A percentile compares a stretch with the other conserved stretches of the same genome.
Conservation (phyloP, 2,329 filamentous ascomycete genomes). For the Apiospora pterosperma region DNA sequence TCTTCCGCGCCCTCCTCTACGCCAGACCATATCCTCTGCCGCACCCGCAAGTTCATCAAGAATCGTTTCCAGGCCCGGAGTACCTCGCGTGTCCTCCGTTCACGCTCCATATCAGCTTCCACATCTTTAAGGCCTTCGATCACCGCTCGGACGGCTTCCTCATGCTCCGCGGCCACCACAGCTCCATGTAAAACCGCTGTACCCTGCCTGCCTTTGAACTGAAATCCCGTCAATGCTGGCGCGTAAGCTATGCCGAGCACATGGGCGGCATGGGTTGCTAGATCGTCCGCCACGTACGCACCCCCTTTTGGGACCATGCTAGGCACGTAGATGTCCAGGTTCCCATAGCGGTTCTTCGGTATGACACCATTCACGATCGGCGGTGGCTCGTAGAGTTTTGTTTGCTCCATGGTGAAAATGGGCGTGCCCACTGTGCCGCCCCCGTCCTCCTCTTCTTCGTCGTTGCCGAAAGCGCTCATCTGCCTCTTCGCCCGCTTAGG, state of each 20-base stretch:
- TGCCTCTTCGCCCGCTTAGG: constrained; percentile 40
- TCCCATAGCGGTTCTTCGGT: constrained; percentile 90
- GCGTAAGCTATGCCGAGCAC: constrained; percentile 80
- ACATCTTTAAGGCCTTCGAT: constrained; percentile 66
- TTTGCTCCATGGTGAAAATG: constrained; percentile 61
- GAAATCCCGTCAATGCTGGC: constrained; percentile 85
- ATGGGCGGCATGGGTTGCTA: constrained; percentile 69
- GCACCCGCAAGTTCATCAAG: constrained; percentile 72
- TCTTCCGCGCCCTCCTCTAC: constrained; percentile 46
- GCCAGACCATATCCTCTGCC: constrained; percentile 65
- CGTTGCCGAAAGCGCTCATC: constrained; percentile 33
- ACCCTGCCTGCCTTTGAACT: constrained; percentile 80
- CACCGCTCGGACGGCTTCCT: constrained; percentile 68
- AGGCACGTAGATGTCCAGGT: constrained; percentile 88
- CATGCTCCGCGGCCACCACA: constrained; percentile 69
- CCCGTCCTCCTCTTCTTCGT: constrained; percentile 32
- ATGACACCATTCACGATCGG: constrained; percentile 72
- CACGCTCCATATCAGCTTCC: constrained; percentile 59
- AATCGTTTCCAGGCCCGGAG: constrained; percentile 73
- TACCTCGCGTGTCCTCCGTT: constrained; percentile 58
- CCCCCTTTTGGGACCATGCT: constrained; percentile 87
- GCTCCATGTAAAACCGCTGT: constrained; percentile 79
- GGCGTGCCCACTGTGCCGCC: constrained; percentile 50
- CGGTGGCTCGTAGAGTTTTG: constrained; percentile 70
- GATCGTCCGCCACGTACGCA: constrained; percentile 60